Conservation (phyloP, 2,329 filamentous ascomycete genomes). For the Cladosporium velox region DNA sequence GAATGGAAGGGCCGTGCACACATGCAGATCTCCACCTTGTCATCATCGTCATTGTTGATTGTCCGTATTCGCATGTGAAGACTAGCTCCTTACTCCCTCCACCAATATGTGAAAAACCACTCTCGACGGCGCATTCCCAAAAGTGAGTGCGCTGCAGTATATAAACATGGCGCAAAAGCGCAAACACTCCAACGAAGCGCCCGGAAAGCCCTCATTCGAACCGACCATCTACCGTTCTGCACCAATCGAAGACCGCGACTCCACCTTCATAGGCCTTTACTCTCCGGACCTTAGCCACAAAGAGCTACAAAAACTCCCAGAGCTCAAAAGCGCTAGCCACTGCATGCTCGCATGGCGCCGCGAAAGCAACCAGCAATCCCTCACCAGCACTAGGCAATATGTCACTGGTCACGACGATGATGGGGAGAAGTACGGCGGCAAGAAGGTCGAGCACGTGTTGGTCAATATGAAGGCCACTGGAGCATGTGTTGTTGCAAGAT, state of each 20-base stretch:
- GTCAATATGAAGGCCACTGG: conserved; percentile 48
- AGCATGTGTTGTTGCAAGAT: conserved; percentile 54
- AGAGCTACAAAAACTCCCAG: conserved; percentile 47
- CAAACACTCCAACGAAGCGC: conserved; percentile 26
- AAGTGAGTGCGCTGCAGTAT: neutral
- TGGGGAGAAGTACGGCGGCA: conserved; percentile 55
- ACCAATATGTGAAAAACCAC: neutral
- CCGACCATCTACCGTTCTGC: conserved; percentile 45
- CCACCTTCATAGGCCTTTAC: conserved; percentile 54
- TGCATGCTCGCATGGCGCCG: conserved; percentile 55
- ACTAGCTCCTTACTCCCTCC: neutral
- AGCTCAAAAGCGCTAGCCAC: conserved; percentile 51
- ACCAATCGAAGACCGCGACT: conserved; percentile 53
- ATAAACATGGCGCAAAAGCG: conserved; percentile 35
- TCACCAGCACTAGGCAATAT: conserved; percentile 43
- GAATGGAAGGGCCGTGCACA: neutral
- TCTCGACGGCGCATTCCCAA: neutral
- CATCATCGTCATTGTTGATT: conserved; percentile 9
- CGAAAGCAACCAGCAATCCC: conserved; percentile 49
- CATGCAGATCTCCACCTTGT: neutral
- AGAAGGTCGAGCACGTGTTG: conserved; percentile 50
- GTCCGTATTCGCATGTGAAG: neutral
- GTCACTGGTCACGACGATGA: conserved; percentile 54
- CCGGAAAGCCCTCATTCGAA: conserved; percentile 7
- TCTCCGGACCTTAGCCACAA: conserved; percentile 46